Evolutionary conservation across 805 yeast genomes (phyloP).

Genomic region (Candida koratica): DNA sequence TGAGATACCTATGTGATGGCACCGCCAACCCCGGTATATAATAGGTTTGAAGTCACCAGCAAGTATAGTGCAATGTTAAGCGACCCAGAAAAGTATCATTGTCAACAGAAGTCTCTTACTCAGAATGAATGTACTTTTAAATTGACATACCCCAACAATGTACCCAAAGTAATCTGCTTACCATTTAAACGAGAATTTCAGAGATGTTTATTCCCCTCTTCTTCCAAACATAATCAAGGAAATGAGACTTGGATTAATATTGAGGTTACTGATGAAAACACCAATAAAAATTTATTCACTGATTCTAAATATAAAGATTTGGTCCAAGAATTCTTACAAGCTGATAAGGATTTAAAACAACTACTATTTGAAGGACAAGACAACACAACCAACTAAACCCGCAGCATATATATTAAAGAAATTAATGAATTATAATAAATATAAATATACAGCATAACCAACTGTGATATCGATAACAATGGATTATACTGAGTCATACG

Average conservation of each 20-base stretch:
- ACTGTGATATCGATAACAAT: too few relatives aligned
- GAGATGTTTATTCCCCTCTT: conserved; percentile 30
- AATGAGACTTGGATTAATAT: conserved; percentile 35
- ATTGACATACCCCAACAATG: conserved; percentile 20
- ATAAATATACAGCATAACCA: background rate
- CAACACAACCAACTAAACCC: background rate
- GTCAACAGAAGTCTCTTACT: conserved; percentile 31
- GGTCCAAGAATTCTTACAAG: conserved; percentile 33
- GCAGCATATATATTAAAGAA: background rate
- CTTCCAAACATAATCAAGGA: conserved; percentile 4
- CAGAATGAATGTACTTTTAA: conserved; percentile 43
- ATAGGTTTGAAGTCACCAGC: conserved; percentile 24
- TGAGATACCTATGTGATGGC: conserved; percentile 28
- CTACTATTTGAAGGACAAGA: conserved; percentile 23
- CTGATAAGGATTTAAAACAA: conserved; percentile 35
- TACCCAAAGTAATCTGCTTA: conserved; percentile 37
- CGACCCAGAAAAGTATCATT: conserved; percentile 30
- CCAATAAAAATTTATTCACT: conserved; percentile 26
- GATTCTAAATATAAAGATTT: conserved; percentile 22
- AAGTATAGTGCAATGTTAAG: conserved; percentile 25
- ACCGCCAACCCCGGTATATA: conserved; percentile 42
- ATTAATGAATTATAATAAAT: background rate
- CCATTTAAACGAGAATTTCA: conserved; percentile 43
- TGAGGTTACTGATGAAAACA: conserved; percentile 33
- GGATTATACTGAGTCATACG: too few relatives aligned